Percentiles rank a stretch among this genome's conserved stretches.
phyloP scores from a whole-genome alignment of 1,139 yeast species.

The Hansenula lynferdii region DNA sequence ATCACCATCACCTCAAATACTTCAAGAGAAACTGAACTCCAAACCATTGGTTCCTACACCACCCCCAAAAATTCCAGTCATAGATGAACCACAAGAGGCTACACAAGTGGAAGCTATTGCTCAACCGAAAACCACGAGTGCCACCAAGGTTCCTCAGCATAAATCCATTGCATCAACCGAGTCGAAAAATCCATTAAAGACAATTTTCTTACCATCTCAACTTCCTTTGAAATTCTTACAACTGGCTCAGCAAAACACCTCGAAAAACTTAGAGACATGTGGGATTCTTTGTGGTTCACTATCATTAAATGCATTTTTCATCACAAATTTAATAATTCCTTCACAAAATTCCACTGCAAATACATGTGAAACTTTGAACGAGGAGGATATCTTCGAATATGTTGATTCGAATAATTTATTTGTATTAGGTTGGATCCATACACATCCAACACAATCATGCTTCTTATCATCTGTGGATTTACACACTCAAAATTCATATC shows the following conservation, averaged over 20 bases:
- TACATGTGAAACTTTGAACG: conserved; percentile 53
- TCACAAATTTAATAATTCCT: conserved; percentile 54
- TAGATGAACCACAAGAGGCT: neutral
- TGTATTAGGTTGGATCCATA: conserved; percentile 64
- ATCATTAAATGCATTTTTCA: conserved; percentile 50
- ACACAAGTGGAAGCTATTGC: neutral
- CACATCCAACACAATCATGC: conserved; percentile 64
- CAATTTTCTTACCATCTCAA: conserved; percentile 41
- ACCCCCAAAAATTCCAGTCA: conserved; percentile 2
- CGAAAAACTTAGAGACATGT: conserved; percentile 50
- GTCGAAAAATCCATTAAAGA: conserved; percentile 46
- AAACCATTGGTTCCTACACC: neutral
- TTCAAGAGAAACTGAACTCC: too few species aligned
- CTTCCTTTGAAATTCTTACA: conserved; percentile 37
- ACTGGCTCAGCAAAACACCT: conserved; percentile 43
- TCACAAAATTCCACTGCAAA: conserved; percentile 54
- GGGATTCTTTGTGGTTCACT: conserved; percentile 58
- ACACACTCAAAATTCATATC: conserved; percentile 61
- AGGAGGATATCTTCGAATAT: conserved; percentile 47
- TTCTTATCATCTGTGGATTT: conserved; percentile 56
- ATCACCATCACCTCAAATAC: too few species aligned
- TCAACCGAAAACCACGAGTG: neutral
- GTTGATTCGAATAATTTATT: conserved; percentile 48
- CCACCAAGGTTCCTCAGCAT: conserved; percentile 26
- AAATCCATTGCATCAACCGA: conserved; percentile 40